Evolutionary conservation across 2,329 filamentous ascomycete genomes (phyloP).

Genomic region (Talaromyces sp.): DNA sequence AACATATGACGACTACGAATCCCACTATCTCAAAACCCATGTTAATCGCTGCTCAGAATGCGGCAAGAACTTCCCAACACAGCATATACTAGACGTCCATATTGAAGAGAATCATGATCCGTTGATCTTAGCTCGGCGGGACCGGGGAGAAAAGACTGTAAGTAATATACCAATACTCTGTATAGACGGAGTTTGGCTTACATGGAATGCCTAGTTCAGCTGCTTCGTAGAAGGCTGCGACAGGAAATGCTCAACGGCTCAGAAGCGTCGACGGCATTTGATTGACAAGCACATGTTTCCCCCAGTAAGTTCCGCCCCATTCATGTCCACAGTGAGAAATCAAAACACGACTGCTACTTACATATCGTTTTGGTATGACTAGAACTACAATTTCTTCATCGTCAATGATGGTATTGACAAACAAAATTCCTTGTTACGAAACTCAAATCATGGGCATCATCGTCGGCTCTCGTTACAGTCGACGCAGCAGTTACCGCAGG

Average conservation of each 20-base stretch:
- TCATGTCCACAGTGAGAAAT: neutral
- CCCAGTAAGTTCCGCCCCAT: conserved; percentile 41
- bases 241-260: conserved; percentile 73
- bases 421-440: conserved; percentile 69
- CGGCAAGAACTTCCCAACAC: conserved; percentile 80
- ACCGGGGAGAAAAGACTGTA: conserved; percentile 82
- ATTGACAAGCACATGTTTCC: conserved; percentile 95
- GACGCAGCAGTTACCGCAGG: conserved; percentile 30
- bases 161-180: neutral
- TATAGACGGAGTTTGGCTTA: neutral
- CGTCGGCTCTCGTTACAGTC: conserved; percentile 35
- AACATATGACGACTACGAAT: conserved; percentile 76
- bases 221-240: conserved; percentile 91
- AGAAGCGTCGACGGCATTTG: conserved; percentile 82
- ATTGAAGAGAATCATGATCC: conserved; percentile 91
- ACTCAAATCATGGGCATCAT: conserved; percentile 27
- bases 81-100: conserved; percentile 75
- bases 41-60: conserved; percentile 83
- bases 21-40: conserved; percentile 79
- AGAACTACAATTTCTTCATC: conserved; percentile 81
- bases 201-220: conserved; percentile 58
- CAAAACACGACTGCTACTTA: neutral
- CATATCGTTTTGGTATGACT: conserved; percentile 2
- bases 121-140: conserved; percentile 66
- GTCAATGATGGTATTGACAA: conserved; percentile 88